Conservation (phyloP, 139 green algal species). For the Chlamydomonas urium region DNA sequence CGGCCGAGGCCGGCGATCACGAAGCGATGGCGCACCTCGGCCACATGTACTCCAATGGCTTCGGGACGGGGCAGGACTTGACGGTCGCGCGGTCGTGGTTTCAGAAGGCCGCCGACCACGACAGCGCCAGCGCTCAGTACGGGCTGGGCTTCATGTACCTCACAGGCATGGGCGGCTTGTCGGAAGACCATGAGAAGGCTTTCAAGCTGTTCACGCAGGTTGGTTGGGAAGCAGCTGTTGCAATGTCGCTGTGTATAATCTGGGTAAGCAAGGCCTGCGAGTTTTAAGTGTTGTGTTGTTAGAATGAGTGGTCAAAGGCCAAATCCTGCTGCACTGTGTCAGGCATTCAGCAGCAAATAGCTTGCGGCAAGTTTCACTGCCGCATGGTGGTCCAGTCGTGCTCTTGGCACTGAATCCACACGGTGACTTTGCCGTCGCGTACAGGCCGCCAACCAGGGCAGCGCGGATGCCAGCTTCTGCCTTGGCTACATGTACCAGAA, state of each 20-base stretch:
- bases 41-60: constrained; percentile 82
- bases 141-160: constrained; percentile 90
- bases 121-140: constrained; percentile 65
- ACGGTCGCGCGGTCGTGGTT: constrained; percentile 34
- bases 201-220: constrained; percentile 25
- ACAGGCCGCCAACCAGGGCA: not conserved
- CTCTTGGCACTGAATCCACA: no score
- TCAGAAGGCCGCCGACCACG: constrained; percentile 32
- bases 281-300: no score
- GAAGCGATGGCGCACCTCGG: constrained; percentile 83
- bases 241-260: no score
- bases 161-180: constrained; percentile 53
- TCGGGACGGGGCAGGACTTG: not conserved
- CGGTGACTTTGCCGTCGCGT: no score
- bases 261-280: no score
- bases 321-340: no score
- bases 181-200: constrained; percentile 16
- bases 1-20: constrained; percentile 63
- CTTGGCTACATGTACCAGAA: constrained; percentile 33
- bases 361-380: no score
- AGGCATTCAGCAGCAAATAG: no score
- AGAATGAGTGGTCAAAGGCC: no score
- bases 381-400: no score
- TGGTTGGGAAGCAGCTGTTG: no score
- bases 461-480: constrained; percentile 9